Evolutionary conservation across 257 asterid genomes (phyloP), one percentile per base, ranked within the genome.

Genomic region (Anisodus tanguticus): DNA sequence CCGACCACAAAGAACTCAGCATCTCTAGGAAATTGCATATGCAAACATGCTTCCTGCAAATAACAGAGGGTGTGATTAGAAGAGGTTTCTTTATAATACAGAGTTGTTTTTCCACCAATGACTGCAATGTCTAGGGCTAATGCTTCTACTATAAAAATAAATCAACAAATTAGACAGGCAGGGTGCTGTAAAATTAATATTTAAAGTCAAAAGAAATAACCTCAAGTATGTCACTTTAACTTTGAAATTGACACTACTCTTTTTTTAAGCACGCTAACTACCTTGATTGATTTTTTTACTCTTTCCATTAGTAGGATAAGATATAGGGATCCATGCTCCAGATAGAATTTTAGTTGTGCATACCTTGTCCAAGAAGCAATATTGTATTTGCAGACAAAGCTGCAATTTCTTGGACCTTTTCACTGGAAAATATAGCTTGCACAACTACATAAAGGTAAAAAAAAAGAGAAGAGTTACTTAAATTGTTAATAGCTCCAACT

Each of bases 291-390:
- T 6, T 59, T 76, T 8, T 53, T 76, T 41, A 51, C 15, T 76
- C 81, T 26, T 51, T 2, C 59, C 13, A 35, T 26, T 26, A 53
- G 64, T 55, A 76, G 26, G 81, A 26, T 22, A 12, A 51, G 41
- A 53, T 35, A 51, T 6, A 76, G 47, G 63, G 62, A 76, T 26
- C 22, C 63, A 26, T 76, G 81, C 35, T 53, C 47, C 63, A 51
- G 9, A 76, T 22, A 51, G 13, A 76, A 51, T 12, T 76, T 76
- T 51, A 76, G 64, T 76, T 53, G 63, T 76, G 47, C 88, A 67
- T 93, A 94, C 98, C 98, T 92, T 93, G 94, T 84, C 96, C 98
- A 80, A 93, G 95, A 89, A 95, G 71, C 89, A 95, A 88, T 69
- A 92, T 16, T 80, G 95, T 89, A 88, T 95, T 90, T 49, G 89